Conservation (phyloP, 2,329 filamentous ascomycete species). For the Pseudogymnoascus pannorum region DNA sequence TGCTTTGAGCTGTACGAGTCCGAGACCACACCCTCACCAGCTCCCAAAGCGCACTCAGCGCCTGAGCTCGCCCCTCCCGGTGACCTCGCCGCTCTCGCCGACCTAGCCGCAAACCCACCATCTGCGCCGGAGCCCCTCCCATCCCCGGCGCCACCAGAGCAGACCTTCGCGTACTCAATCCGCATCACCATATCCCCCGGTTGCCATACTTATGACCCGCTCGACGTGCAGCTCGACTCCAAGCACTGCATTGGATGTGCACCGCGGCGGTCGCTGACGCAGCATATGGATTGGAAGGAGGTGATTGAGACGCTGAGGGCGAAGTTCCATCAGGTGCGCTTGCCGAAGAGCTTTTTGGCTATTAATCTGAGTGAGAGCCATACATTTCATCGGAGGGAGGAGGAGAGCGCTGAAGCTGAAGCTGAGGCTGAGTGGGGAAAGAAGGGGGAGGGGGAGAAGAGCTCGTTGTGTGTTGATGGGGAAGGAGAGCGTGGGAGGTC, state of each 20-base stretch:
- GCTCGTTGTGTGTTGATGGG: neutral
- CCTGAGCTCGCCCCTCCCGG: slow-evolving; percentile 21
- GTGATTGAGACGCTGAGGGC: slow-evolving; percentile 92
- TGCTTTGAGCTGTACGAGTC: slow-evolving; percentile 98
- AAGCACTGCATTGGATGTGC: slow-evolving; percentile 95
- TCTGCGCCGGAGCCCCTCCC: slow-evolving; percentile 33
- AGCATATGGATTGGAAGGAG: slow-evolving; percentile 90
- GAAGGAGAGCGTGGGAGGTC: neutral
- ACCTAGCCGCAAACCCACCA: neutral
- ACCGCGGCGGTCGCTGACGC: slow-evolving; percentile 79
- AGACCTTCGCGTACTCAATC: slow-evolving; percentile 88
- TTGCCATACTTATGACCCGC: slow-evolving; percentile 90
- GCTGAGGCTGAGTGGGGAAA: neutral
- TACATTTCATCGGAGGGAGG: slow-evolving; percentile 29
- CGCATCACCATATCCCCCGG: slow-evolving; percentile 93
- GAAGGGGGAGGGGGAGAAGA: neutral
- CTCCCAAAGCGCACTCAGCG: neutral
- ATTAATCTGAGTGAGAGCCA: slow-evolving; percentile 31
- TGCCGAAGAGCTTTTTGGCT: slow-evolving; percentile 31
- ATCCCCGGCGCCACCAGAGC: slow-evolving; percentile 41
- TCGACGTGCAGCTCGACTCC: slow-evolving; percentile 93
- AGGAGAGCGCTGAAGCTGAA: slow-evolving; percentile 11
- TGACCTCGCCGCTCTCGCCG: slow-evolving; percentile 22
- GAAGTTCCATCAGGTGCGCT: slow-evolving; percentile 74
- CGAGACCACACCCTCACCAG: slow-evolving; percentile 52